Evolutionary conservation across 2,329 filamentous ascomycete genomes (phyloP), one percentile per base, ranked within the genome.

Genomic region (Paecilomyces niveus): DNA sequence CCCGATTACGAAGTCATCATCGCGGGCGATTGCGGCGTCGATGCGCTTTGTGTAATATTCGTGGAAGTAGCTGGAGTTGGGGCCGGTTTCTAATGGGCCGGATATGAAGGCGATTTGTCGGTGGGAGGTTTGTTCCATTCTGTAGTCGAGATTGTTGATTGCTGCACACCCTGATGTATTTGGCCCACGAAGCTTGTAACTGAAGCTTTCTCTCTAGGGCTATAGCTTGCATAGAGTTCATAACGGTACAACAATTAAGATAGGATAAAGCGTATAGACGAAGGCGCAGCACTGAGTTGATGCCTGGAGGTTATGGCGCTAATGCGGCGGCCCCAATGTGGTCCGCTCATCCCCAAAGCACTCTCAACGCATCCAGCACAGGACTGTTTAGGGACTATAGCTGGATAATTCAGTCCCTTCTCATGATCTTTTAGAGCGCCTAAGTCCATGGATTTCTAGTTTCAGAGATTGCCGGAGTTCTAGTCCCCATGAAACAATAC

Each of bases 81-180:
- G 58, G 11, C 66, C 66, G 2, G 61, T 67, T 54, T 70, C 63
- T 15, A 74, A 57, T 1, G 71, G 72, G 7, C 72, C 71, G 11
- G 71, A 74, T 49, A 74, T 72, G 58, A 74, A 69, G 18, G 65
- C 65, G 15, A 60, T 60, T 61, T 65, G 39, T 21, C 39, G n/a
- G 39, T n/a, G 39, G n/a, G 39, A 18, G 39, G n/a, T 18, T 18
- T 18, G 39, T 8, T 45, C 39, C 39, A 45, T 45, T 18, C 21
- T 8, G 26, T 18, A 4, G 15, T 18, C 7, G n/a, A 18, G 39
- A 45, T 29, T 29, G 39, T 18, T 29, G 15, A 18, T 45, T 18
- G 6, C n/a, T 45, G n/a, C 32, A 18, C 2, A 18, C 22, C 22
- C 2, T 22, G 22, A 22, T 22, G 22, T 22, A 22, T 22, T 22